Evolutionary conservation across 2,329 filamentous ascomycete genomes (phyloP), one percentile per base, ranked within the genome.

Genomic region (Ophiostoma australiae): DNA sequence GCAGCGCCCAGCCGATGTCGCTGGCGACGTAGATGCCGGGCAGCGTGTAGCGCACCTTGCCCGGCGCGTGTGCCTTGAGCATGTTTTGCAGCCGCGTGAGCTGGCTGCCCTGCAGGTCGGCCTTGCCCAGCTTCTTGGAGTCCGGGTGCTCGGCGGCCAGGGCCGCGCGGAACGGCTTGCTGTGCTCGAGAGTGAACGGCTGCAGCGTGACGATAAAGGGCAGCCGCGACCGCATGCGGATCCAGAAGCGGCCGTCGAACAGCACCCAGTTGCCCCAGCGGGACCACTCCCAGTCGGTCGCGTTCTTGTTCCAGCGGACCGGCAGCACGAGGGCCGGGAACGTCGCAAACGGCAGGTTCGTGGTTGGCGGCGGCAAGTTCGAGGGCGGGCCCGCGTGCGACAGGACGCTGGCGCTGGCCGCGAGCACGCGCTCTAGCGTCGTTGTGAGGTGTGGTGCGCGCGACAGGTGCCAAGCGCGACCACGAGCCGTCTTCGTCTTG

Each of bases 201-300:
- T 80, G 80, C 1, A 88, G 73, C 23, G 79, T 76, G 20, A 85
- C 78, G 17, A 77, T 76, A 68, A 79, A 80, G 3, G 81, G 81
- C 7, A 82, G 78, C 5, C 82, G 81, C 67, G 81, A 78, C 27
- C 78, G 78, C 11, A 87, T 70, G 20, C 83, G 81, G 20, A 89
- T 78, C 88, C 88, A 90, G 78, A 84, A 90, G 1, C 88, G 85
- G 0, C 86, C 85, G 77, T 90, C 88, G 80, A 84, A 90, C 70
- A 85, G 77, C 67, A 75, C 72, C 79, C 81, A 82, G 1, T 69
- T 73, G 48, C 71, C 72, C 79, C 79, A 80, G 3, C n/a, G 4
- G 1, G 74, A 72, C 77, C 78, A 78, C 8, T 73, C 72, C 77
- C 77, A 78, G 1, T 68, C 44, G 13, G 67, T 20, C 7, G 1